A percentile compares a stretch with the other conserved stretches of the same genome.
Evolutionary conservation across 306 rosid genomes (phyloP).

Genomic region (Trifolium repens): DNA sequence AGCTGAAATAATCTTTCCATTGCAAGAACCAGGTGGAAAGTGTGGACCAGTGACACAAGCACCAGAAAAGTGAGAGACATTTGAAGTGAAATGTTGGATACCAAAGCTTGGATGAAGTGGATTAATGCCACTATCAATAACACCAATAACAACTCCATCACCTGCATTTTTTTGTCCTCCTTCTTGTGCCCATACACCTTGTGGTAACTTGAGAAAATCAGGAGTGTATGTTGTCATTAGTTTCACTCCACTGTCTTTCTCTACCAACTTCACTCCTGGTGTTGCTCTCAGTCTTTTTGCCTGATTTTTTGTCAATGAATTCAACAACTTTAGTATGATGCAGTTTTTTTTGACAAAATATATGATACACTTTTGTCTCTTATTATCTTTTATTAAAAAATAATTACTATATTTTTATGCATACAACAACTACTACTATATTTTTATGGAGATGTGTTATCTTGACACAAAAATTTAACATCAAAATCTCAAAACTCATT

Average conservation of each 20-base stretch:
- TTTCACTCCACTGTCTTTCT: constrained; percentile 49
- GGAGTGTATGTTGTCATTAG: constrained; percentile 50
- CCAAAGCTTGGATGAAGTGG: constrained; percentile 83
- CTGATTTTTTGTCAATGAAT: constrained; percentile 30
- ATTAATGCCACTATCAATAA: constrained; percentile 81
- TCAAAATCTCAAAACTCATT: too few relatives aligned
- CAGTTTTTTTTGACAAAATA: too few relatives aligned
- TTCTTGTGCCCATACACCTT: constrained; percentile 54
- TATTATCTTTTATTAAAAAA: too few relatives aligned
- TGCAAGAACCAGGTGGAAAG: constrained; percentile 64
- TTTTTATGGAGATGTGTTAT: too few relatives aligned
- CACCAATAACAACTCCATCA: constrained; percentile 76
- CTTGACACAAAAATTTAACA: too few relatives aligned
- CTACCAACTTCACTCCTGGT: constrained; percentile 46
- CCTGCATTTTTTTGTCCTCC: constrained; percentile 62
- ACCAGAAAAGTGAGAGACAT: constrained; percentile 54
- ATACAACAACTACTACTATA: too few relatives aligned
- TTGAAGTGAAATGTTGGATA: constrained; percentile 49
- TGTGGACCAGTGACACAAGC: constrained; percentile 67
- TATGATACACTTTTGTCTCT: too few relatives aligned
- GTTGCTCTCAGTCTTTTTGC: constrained; percentile 43
- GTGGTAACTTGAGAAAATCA: constrained; percentile 36
- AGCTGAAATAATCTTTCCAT: constrained; percentile 75
- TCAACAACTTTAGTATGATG: not conserved
- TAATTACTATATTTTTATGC: too few relatives aligned